These are phyloP conservation scores for Aspergillus hortae DNA, from an alignment of 2,329 filamentous ascomycete species.

Conservation along the genomic window DNA sequence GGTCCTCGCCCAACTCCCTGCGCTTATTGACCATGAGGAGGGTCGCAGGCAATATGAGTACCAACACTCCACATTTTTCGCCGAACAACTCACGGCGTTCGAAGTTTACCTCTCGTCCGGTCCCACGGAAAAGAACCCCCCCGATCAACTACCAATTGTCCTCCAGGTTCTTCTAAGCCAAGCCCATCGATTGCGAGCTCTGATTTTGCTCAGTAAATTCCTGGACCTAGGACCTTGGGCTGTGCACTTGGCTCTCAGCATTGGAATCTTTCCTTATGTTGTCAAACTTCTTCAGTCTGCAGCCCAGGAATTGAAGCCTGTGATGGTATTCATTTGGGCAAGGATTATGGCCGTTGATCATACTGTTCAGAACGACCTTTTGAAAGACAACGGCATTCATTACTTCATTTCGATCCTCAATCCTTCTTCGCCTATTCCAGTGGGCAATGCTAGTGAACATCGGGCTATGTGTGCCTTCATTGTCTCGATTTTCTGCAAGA, in stretches of 20 bases:
- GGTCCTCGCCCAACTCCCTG: slow-evolving; percentile 83
- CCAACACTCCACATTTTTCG: slow-evolving; percentile 91
- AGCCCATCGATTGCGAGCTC: slow-evolving; percentile 82
- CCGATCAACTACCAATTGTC: slow-evolving; percentile 93
- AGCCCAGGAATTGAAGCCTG: slow-evolving; percentile 88
- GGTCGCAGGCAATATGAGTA: slow-evolving; percentile 79
- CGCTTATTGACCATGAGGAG: slow-evolving; percentile 74
- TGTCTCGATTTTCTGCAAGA: slow-evolving; percentile 93
- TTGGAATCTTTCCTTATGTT: slow-evolving; percentile 99
- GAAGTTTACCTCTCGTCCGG: slow-evolving; percentile 88
- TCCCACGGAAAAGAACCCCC: slow-evolving; percentile 78
- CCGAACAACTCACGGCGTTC: slow-evolving; percentile 94
- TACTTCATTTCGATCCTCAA: slow-evolving; percentile 95
- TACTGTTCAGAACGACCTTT: slow-evolving; percentile 84
- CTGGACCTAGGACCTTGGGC: slow-evolving; percentile 96
- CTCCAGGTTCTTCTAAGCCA: slow-evolving; percentile 94
- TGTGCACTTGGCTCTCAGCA: slow-evolving; percentile 94
- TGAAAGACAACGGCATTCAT: slow-evolving; percentile 95
- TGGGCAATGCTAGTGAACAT: slow-evolving; percentile 87
- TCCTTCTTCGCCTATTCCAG: slow-evolving; percentile 75
- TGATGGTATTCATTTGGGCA: slow-evolving; percentile 99
- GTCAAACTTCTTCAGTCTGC: slow-evolving; percentile 93
- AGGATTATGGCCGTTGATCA: slow-evolving; percentile 92
- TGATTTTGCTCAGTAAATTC: slow-evolving; percentile 90
- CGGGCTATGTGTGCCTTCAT: slow-evolving; percentile 99